These are phyloP conservation scores for Amphirosellinia nigrospora DNA, from an alignment of 495 filamentous ascomycete species.

Conservation along the genomic window DNA sequence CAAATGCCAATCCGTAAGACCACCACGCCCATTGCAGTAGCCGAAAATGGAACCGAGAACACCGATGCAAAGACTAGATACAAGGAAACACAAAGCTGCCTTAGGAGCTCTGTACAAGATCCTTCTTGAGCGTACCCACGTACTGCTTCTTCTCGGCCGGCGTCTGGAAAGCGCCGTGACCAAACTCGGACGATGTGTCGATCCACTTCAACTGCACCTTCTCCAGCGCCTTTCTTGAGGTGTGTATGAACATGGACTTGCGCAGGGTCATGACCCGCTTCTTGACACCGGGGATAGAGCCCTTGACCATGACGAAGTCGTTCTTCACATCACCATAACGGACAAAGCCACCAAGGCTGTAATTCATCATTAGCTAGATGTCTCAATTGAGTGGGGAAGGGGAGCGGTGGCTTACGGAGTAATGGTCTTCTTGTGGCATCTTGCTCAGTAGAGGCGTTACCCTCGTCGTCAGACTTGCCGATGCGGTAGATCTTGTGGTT, in stretches of 20 bases:
- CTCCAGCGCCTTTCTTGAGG: conserved; percentile 90
- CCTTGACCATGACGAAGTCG: conserved; percentile 98
- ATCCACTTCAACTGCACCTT: conserved; percentile 99
- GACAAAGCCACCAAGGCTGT: conserved; percentile 96
- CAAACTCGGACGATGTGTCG: conserved; percentile 99
- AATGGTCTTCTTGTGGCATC: conserved; percentile 99
- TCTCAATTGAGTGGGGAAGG: not conserved
- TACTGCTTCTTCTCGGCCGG: conserved; percentile 93
- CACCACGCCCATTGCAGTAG: conserved; percentile 51
- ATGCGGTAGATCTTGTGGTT: conserved; percentile 99
- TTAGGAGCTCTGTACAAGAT: conserved; percentile 76
- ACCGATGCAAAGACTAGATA: conserved; percentile 63
- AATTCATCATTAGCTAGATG: conserved; percentile 37
- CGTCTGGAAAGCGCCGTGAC: conserved; percentile 99
- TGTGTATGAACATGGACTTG: conserved; percentile 99
- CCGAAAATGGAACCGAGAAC: conserved; percentile 57
- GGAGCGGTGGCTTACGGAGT: conserved; percentile 80
- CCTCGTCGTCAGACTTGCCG: conserved; percentile 85
- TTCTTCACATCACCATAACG: conserved; percentile 99
- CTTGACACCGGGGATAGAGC: conserved; percentile 96
- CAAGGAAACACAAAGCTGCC: conserved; percentile 50
- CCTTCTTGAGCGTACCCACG: conserved; percentile 99
- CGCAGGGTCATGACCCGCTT: conserved; percentile 99
- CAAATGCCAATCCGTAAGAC: conserved; percentile 49
- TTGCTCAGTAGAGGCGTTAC: conserved; percentile 92